Evolutionary conservation across 306 rosid genomes (phyloP).

Genomic region (Casuarina glauca): DNA sequence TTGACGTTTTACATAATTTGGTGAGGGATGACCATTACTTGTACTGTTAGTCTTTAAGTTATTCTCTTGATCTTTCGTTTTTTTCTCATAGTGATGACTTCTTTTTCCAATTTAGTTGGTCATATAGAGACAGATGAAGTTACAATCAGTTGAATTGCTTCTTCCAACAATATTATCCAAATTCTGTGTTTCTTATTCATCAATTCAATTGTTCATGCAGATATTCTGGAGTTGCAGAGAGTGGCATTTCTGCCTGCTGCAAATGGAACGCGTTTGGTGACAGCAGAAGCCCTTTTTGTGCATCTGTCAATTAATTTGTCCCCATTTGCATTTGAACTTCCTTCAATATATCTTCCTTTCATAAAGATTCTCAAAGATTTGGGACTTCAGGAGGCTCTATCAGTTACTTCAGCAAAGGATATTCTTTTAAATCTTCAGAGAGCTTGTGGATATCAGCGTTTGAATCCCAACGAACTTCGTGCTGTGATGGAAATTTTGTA

Average conservation of each 20-base stretch:
- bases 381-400: conserved; percentile 82
- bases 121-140: background rate
- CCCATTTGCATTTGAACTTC: conserved; percentile 97
- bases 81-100: background rate
- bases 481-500: conserved; percentile 88
- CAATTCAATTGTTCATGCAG: conserved; percentile 45
- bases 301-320: conserved; percentile 82
- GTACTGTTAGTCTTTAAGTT: background rate
- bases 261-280: conserved; percentile 90
- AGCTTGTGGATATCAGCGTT: conserved; percentile 86
- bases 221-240: conserved; percentile 56
- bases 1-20: background rate
- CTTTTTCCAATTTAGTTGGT: background rate
- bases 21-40: background rate
- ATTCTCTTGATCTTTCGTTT: background rate
- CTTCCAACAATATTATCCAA: background rate
- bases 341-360: conserved; percentile 75
- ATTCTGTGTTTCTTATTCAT: conserved; percentile 9
- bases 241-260: conserved; percentile 94
- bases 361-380: conserved; percentile 81
- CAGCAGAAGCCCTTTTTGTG: conserved; percentile 75
- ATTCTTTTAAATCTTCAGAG: conserved; percentile 82
- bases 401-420: conserved; percentile 77
- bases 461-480: conserved; percentile 96
- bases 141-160: background rate